Evolutionary conservation across 805 yeast genomes (phyloP), one percentile per base, ranked within the genome.

Genomic region (Candida sakaeoensis): DNA sequence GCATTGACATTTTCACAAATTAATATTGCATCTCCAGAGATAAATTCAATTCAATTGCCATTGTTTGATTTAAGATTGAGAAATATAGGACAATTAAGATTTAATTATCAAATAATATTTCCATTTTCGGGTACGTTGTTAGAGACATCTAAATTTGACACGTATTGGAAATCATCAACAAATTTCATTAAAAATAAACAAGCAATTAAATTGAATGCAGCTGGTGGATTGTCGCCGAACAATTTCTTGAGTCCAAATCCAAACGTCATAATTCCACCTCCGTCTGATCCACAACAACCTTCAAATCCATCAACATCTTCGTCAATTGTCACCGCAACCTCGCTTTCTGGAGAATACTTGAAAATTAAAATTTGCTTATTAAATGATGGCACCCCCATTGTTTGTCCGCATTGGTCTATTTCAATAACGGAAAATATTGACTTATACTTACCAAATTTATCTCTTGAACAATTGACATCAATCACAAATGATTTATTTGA

Each of bases 161-260:
- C 98, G 0, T 91, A 91, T 62, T 91, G 99, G 99, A 93, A 90
- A 61, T 82, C 72, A 1, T 67, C 95, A 1, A 85, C 96, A 0
- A 75, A 82, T 33, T 77, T 77, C 36, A 62, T 61, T 13, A 61
- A 61, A 39, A 55, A 53, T 37, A 52, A 51, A 33, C 55, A 56
- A 19, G 52, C 54, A 10, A 44, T 54, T 31, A 63, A 58, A 36
- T 46, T 54, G 36, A 64, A 61, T 45, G 60, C 61, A n/a, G 66
- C 65, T 8, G 65, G 67, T 5, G 66, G 70, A 3, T 57, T 67
- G 37, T 65, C 72, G 2, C 72, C 72, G 2, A 65, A 62, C 46
- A 65, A 61, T 42, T 61, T 64, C 40, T 58, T 66, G 40, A 63
- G 70, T 1, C 71, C 70, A 0, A 49, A 29, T 27, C 36, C 36